Base-by-base conservation (phyloP, 352 stramenopile genomes). In the Phytophthora cryptogea region DNA sequence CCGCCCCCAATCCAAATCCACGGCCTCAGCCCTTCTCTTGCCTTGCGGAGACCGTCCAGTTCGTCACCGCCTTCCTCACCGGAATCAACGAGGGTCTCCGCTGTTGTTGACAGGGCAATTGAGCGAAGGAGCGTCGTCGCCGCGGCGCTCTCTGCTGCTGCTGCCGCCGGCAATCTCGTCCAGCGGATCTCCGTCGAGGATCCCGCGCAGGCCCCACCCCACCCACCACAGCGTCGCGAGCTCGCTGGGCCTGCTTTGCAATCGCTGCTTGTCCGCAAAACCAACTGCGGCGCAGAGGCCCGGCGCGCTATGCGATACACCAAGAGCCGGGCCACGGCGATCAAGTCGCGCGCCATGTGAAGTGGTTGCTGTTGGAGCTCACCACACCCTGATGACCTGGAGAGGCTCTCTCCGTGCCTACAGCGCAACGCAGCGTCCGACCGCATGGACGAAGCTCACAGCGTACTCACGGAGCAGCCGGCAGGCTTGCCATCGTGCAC, bases 11-110 rank as follows among this genome's bases (percentile, higher is more conserved):
- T n/a, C n/a, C n/a, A n/a, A n/a, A n/a, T n/a, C n/a, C n/a, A 26
- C n/a, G 28, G 17, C 23, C 62, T 17, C 53, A 35, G 62, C 62
- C 63, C 57, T 63, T 67, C 58, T 68, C 61, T 71, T 63, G 58
- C 51, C 63, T 66, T 49, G 20, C 35, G 36, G 33, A 65, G 46
- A 16, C 35, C 47, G 30, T 52, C 40, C 17, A 8, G 56, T 51
- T 67, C 63, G 63, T 70, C 56, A 70, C 49, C 44, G 48, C 54
- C 35, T 17, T 40, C 11, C 20, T 23, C 32, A 37, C 32, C 32
- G 32, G 32, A 37, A 37, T 8, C 0, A 37, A n/a, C 1, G 32
- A 6, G 9, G 33, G 33, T 16, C 33, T 13, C 33, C 33, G 33
- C 5, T 39, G 33, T 39, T 39, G 33, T 39, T 39, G 33, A 39